Conservation (phyloP, 495 filamentous ascomycete species). For the Friedmanniomyces simplex region DNA sequence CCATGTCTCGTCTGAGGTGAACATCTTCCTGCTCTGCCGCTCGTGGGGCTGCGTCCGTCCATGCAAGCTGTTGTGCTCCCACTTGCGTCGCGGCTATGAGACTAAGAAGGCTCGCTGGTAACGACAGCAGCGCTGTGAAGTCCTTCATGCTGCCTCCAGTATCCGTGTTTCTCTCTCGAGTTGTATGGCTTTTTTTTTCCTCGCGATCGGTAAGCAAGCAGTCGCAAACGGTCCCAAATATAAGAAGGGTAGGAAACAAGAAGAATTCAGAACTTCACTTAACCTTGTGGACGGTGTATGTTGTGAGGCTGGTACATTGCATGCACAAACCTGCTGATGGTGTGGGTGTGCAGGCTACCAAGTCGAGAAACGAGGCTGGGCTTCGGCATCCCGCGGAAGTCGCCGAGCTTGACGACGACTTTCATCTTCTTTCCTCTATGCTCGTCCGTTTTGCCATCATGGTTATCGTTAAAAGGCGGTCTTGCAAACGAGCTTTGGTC, state of each 20-base stretch:
- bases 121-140: neutral
- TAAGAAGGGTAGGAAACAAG: neutral
- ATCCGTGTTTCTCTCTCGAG: too few species aligned
- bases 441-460: too few species aligned
- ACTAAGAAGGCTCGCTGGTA: constrained; percentile 1
- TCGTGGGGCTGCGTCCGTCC: constrained; percentile 37
- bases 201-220: neutral
- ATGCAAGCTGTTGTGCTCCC: constrained; percentile 11
- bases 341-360: neutral
- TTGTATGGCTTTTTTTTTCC: neutral
- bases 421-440: too few species aligned
- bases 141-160: neutral
- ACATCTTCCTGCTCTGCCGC: constrained; percentile 34
- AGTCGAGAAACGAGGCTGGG: neutral
- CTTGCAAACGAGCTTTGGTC: too few species aligned
- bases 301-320: constrained; percentile 1
- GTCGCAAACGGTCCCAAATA: neutral
- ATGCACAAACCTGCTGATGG: constrained; percentile 9
- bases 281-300: neutral
- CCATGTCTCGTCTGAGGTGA: constrained; percentile 26
- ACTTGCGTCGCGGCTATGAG: neutral
- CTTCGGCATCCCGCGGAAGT: neutral
- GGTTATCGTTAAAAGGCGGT: too few species aligned
- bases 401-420: too few species aligned
- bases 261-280: constrained; percentile 3